Evolutionary conservation across 306 rosid genomes (phyloP).

Genomic region (Gleditsia sinensis): DNA sequence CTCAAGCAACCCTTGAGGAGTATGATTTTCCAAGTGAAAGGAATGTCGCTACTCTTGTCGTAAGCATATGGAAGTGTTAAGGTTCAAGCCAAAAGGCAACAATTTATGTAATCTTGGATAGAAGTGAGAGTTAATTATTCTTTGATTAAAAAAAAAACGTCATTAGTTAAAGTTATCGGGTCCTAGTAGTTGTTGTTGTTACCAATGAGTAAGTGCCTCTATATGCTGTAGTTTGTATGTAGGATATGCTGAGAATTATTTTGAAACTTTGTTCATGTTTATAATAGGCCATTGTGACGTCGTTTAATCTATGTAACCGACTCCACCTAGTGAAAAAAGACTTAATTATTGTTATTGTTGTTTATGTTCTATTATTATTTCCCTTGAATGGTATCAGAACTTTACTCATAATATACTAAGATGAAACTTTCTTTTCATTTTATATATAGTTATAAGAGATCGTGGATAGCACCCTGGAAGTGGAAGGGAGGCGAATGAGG

Average conservation of each 20-base stretch:
- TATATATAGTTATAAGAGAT: background rate
- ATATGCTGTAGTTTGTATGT: background rate
- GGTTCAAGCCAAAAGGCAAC: background rate
- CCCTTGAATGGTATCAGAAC: background rate
- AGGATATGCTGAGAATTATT: background rate
- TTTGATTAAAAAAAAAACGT: background rate
- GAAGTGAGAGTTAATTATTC: background rate
- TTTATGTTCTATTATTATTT: no score
- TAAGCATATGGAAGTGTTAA: background rate
- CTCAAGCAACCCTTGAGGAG: background rate
- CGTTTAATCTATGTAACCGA: no score
- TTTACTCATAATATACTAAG: background rate
- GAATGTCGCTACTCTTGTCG: background rate
- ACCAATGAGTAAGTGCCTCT: background rate
- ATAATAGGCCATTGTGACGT: no score
- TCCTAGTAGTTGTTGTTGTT: slow-evolving; percentile 1
- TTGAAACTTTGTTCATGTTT: background rate
- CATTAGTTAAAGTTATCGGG: background rate
- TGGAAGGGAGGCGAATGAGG: slow-evolving; percentile 38
- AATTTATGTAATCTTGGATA: background rate
- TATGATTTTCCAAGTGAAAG: background rate
- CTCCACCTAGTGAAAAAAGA: no score
- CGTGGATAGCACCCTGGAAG: slow-evolving; percentile 17
- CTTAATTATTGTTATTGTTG: no score
- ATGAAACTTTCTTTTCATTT: background rate